These are phyloP conservation scores for Solanum raphanifolium DNA, from an alignment of 257 asterid genomes.

Conservation along the genomic window DNA sequence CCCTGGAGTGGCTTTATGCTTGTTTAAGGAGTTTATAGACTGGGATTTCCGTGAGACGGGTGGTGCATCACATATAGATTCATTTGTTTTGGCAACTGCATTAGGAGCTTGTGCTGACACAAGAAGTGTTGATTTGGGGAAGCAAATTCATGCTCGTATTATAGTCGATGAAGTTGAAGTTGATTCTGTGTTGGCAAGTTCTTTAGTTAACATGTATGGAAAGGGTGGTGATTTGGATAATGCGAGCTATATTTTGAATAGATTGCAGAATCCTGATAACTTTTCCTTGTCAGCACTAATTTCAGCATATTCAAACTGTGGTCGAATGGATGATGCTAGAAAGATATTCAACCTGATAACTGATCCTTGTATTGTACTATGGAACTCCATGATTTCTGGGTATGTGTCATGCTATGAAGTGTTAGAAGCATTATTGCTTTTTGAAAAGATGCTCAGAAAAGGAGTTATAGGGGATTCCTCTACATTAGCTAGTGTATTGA, in stretches of 20 bases:
- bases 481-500: slow-evolving; percentile 51
- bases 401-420: slow-evolving; percentile 37
- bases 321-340: slow-evolving; percentile 62
- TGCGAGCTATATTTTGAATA: slow-evolving; percentile 29
- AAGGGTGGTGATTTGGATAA: slow-evolving; percentile 59
- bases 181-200: slow-evolving; percentile 60
- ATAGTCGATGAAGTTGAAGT: slow-evolving; percentile 32
- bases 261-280: slow-evolving; percentile 47
- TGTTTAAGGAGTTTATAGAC: slow-evolving; percentile 40
- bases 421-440: slow-evolving; percentile 39
- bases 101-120: slow-evolving; percentile 54
- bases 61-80: slow-evolving; percentile 24
- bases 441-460: slow-evolving; percentile 34
- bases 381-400: slow-evolving; percentile 76
- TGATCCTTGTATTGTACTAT: slow-evolving; percentile 46
- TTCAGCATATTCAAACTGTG: slow-evolving; percentile 47
- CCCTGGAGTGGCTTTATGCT: slow-evolving; percentile 31
- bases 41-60: slow-evolving; percentile 19
- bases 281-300: slow-evolving; percentile 71
- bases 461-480: slow-evolving; percentile 46
- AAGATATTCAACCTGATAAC: slow-evolving; percentile 31
- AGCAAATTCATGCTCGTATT: slow-evolving; percentile 67
- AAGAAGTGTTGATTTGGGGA: slow-evolving; percentile 43
- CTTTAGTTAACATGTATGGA: slow-evolving; percentile 72
- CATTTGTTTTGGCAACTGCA: slow-evolving; percentile 48